These are phyloP conservation scores for Cordyceps tenuipes DNA, from an alignment of 2,329 filamentous ascomycete species.

Conservation along the genomic window DNA sequence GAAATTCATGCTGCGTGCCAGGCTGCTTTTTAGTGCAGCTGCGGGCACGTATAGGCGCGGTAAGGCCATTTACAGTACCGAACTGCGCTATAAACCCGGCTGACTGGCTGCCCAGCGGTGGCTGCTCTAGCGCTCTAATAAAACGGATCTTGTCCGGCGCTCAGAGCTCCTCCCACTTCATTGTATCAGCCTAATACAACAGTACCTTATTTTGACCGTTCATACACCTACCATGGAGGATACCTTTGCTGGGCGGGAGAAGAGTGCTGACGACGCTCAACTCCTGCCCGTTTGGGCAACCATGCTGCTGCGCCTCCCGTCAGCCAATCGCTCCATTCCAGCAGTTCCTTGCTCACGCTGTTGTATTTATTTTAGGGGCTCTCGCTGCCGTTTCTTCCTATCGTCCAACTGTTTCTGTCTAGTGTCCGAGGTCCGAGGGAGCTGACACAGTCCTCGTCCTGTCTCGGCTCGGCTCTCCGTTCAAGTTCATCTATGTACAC, in stretches of 20 bases:
- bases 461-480: background rate
- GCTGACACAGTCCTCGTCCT: background rate
- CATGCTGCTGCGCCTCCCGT: slow-evolving; percentile 4
- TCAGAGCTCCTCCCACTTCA: background rate
- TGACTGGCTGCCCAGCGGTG: background rate
- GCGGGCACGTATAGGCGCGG: background rate
- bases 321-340: background rate
- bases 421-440: background rate
- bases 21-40: background rate
- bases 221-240: too few relatives aligned
- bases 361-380: background rate
- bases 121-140: background rate
- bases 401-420: background rate
- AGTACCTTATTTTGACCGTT: too few relatives aligned
- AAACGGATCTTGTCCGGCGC: background rate
- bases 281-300: background rate
- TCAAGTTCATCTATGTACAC: background rate
- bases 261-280: slow-evolving; percentile 8
- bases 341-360: background rate
- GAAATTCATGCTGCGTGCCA: background rate
- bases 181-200: background rate
- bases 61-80: background rate
- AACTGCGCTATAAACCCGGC: background rate
- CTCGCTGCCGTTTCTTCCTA: background rate
- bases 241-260: background rate